Evolutionary conservation across 768 basidiomycete species (phyloP), one percentile per base, ranked within the genome.

Genomic region (Ephemerocybe angulata): DNA sequence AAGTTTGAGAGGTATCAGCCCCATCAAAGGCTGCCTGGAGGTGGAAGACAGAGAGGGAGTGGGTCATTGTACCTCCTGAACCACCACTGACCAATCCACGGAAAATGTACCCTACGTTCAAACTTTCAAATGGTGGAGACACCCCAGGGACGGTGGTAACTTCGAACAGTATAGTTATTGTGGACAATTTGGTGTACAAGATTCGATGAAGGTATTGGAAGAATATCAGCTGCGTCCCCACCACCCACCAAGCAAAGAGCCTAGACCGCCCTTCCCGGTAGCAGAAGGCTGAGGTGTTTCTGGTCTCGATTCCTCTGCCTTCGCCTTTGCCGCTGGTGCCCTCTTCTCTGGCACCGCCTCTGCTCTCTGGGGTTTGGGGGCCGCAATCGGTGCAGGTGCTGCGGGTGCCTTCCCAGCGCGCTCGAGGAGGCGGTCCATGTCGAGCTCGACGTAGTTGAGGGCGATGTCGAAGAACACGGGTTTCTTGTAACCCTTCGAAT

Each of bases 381-480:
- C 55, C 33, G 64, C 47, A 41, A 65, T 61, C 10, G 66, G 54
- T 7, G 61, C 59, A 25, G 60, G 50, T 2, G 70, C 52, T 31
- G 11, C 22, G 12, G 67, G 65, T 42, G 75, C 67, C 71, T 84
- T 86, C 1, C 93, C 93, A 3, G 87, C 89, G 17, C 87, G 76
- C 55, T 78, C 80, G 62, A 84, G 72, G 55, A 97, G 69, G 49
- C 81, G 73, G 42, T 90, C 88, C 84, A 94, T 87, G 63, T 94
- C 90, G 56, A 93, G 70, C 59, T 89, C 84, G 52, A 92, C 86
- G 65, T 96, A 97, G 70, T 96, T 97, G 63, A 94, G 83, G 17
- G 93, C 94, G 57, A 93, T 88, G 66, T 97, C 91, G 71, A 95
- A 97, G 76, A 98, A 97, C 37, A 93, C 63, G 15, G 92, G 91